Evolutionary conservation across 805 yeast species (phyloP).

Genomic region (Blastobotrys peoriensis): DNA sequence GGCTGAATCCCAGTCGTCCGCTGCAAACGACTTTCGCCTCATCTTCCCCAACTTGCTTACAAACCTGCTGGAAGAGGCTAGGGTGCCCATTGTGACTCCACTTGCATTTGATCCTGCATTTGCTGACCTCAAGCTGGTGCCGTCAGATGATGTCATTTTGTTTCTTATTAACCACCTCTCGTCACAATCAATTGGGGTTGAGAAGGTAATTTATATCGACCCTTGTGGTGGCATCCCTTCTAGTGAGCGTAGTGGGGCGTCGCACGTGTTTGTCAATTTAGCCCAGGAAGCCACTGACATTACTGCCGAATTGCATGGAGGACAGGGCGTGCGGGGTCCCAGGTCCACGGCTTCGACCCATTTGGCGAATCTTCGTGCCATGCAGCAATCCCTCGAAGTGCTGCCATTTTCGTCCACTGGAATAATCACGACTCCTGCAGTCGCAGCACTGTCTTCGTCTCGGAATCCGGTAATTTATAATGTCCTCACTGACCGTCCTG

Average conservation of each 20-base stretch:
- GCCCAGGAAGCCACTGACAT: slow-evolving; percentile 74
- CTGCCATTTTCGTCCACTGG: slow-evolving; percentile 66
- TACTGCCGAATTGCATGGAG: slow-evolving; percentile 52
- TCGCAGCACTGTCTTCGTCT: slow-evolving; percentile 49
- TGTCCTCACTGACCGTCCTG: slow-evolving; percentile 83
- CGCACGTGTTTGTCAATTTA: slow-evolving; percentile 83
- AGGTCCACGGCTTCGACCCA: slow-evolving; percentile 48
- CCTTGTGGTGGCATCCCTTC: slow-evolving; percentile 89
- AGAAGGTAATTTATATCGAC: slow-evolving; percentile 76
- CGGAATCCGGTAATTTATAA: slow-evolving; percentile 87
- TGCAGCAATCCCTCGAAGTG: slow-evolving; percentile 49
- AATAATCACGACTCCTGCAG: slow-evolving; percentile 73
- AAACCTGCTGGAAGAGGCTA: slow-evolving; percentile 40
- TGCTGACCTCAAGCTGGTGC: slow-evolving; percentile 34
- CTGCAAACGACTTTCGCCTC: slow-evolving; percentile 17
- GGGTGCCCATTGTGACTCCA: slow-evolving; percentile 53
- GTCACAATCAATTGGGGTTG: slow-evolving; percentile 45
- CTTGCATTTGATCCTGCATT: slow-evolving; percentile 54
- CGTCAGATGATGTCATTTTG: slow-evolving; percentile 37
- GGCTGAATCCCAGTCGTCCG: slow-evolving; percentile 4
- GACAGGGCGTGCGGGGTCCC: slow-evolving; percentile 49
- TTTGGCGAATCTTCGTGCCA: slow-evolving; percentile 56
- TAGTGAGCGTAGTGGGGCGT: slow-evolving; percentile 55
- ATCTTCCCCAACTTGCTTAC: slow-evolving; percentile 35
- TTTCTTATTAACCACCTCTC: slow-evolving; percentile 35